phyloP scores from a whole-genome alignment of 352 stramenopile species.

The Pythium rishiriense region DNA sequence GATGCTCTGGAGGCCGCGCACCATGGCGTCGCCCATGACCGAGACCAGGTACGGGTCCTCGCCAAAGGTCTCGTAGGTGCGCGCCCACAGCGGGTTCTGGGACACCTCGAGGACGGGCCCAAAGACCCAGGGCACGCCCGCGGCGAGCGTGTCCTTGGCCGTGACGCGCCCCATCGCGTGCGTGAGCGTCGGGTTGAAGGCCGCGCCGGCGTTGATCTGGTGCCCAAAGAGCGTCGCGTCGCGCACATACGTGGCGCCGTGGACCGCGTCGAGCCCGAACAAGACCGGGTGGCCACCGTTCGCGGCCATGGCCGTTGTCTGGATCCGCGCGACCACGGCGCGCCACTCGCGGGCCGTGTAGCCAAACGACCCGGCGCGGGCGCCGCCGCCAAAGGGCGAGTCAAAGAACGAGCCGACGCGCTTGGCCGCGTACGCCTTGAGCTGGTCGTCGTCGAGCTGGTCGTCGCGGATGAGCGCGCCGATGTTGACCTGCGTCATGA shows the following conservation, averaged over 20 bases:
- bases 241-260: slow-evolving; percentile 67
- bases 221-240: slow-evolving; percentile 72
- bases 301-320: slow-evolving; percentile 45
- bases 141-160: slow-evolving; percentile 60
- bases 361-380: slow-evolving; percentile 5
- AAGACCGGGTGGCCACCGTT: slow-evolving; percentile 50
- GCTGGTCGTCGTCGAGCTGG: slow-evolving; percentile 43
- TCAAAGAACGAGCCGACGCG: slow-evolving; percentile 40
- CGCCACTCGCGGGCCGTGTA: slow-evolving; percentile 45
- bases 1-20: slow-evolving; percentile 41
- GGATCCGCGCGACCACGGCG: slow-evolving; percentile 43
- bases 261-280: slow-evolving; percentile 72
- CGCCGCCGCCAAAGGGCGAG: slow-evolving; percentile 7
- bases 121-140: slow-evolving; percentile 80
- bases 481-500: slow-evolving; percentile 89
- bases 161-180: slow-evolving; percentile 46
- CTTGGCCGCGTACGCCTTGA: slow-evolving; percentile 51
- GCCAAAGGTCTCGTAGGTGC: slow-evolving; percentile 86
- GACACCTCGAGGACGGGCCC: slow-evolving; percentile 69
- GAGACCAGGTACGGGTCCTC: slow-evolving; percentile 68
- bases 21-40: slow-evolving; percentile 49
- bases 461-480: slow-evolving; percentile 48
- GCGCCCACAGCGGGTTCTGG: slow-evolving; percentile 57
- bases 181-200: slow-evolving; percentile 66
- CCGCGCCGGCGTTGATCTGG: slow-evolving; percentile 75